Percentiles rank a stretch among this genome's conserved stretches.
Evolutionary conservation across 306 rosid species (phyloP).

Genomic region (Biancaea sappan): DNA sequence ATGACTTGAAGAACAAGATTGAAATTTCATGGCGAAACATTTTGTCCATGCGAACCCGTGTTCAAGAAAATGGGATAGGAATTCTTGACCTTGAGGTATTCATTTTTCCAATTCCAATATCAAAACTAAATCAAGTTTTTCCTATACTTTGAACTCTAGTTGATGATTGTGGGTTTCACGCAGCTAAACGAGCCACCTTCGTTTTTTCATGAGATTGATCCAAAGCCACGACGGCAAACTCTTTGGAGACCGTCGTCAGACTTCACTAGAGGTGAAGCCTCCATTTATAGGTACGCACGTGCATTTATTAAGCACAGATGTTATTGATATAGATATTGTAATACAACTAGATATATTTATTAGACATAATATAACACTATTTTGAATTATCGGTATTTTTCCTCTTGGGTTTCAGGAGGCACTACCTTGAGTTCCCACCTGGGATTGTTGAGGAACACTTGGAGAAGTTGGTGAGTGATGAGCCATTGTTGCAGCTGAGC

Average conservation of each 20-base stretch:
- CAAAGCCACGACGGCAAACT: slow-evolving; percentile 34
- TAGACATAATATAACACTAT: too few species aligned
- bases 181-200: slow-evolving; percentile 38
- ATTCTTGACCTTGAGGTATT: slow-evolving; percentile 51
- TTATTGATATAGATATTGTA: too few species aligned
- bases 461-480: slow-evolving; percentile 38
- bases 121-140: too few species aligned
- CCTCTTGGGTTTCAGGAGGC: slow-evolving; percentile 32
- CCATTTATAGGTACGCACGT: slow-evolving; percentile 31
- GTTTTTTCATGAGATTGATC: slow-evolving; percentile 38
- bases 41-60: slow-evolving; percentile 43
- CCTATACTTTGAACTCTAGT: too few species aligned
- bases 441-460: slow-evolving; percentile 53
- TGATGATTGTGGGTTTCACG: too few species aligned
- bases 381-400: background rate
- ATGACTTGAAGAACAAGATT: slow-evolving; percentile 54
- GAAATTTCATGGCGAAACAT: slow-evolving; percentile 53
- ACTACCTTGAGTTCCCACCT: slow-evolving; percentile 44
- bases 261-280: slow-evolving; percentile 42
- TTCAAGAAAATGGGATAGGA: slow-evolving; percentile 40
- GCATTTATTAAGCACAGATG: too few species aligned
- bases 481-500: slow-evolving; percentile 43
- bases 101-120: too few species aligned
- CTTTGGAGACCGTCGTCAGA: slow-evolving; percentile 34
- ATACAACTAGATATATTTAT: too few species aligned